Percentiles rank a stretch among this genome's conserved stretches.
Conservation (phyloP, 1,284 basidiomycete genomes). For the Cryptococcus neoformans region DNA sequence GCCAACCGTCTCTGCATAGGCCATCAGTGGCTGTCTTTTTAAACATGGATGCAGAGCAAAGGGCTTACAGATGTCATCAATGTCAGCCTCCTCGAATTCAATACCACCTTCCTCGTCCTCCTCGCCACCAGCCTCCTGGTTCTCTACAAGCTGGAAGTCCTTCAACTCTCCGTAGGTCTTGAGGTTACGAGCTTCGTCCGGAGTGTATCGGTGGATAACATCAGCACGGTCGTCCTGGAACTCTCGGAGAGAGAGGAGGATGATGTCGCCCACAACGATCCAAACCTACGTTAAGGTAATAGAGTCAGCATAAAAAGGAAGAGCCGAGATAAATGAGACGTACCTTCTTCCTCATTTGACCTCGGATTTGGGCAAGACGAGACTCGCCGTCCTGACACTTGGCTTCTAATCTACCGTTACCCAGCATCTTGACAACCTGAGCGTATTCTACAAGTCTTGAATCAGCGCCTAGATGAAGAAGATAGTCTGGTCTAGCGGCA, state of each 20-base stretch:
- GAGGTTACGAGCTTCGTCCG: conserved; percentile 74
- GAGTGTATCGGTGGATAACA: conserved; percentile 98
- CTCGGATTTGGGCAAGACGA: conserved; percentile 94
- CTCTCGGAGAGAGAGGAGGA: conserved; percentile 92
- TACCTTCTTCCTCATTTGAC: conserved; percentile 99
- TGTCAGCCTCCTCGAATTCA: conserved; percentile 75
- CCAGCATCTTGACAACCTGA: conserved; percentile 98
- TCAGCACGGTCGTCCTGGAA: conserved; percentile 99
- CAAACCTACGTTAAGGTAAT: conserved; percentile 69
- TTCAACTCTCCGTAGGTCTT: conserved; percentile 98
- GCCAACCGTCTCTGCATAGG: too few species aligned
- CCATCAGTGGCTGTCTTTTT: too few species aligned
- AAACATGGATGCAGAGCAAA: too few species aligned
- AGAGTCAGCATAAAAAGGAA: not conserved
- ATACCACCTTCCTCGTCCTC: conserved; percentile 74
- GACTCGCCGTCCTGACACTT: conserved; percentile 99
- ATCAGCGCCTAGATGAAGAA: not conserved
- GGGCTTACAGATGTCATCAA: conserved; percentile 49
- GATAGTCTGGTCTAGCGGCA: not conserved
- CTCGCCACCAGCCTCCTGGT: conserved; percentile 63
- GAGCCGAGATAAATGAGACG: conserved; percentile 24
- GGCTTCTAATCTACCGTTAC: conserved; percentile 95
- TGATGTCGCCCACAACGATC: conserved; percentile 99
- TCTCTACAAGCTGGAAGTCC: conserved; percentile 98
- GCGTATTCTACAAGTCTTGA: conserved; percentile 72